phyloP scores from a whole-genome alignment of 2,329 filamentous ascomycete genomes.

The Aureobasidium sp. region DNA sequence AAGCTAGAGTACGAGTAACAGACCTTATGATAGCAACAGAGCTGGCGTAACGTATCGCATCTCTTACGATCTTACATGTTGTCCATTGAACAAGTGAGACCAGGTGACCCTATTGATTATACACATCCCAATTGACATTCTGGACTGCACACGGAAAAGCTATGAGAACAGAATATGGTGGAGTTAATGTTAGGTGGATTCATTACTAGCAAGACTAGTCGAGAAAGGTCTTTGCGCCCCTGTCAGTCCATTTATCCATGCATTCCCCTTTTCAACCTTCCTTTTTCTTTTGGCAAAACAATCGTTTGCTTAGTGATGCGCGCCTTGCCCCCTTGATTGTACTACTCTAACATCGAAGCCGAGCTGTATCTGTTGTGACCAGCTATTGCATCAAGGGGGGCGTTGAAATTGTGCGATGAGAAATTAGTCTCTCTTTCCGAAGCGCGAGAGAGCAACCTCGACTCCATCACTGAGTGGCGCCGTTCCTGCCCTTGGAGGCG shows the following conservation, averaged over 20 bases:
- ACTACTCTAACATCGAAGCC: neutral
- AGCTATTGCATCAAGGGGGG: neutral
- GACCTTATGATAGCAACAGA: no score
- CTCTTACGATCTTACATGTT: no score
- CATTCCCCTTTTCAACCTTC: neutral
- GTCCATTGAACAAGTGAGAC: no score
- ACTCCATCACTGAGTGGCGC: neutral
- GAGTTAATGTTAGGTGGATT: neutral
- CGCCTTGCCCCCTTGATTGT: neutral
- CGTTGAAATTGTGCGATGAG: neutral
- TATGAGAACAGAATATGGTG: neutral
- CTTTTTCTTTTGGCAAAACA: neutral
- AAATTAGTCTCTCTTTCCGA: neutral
- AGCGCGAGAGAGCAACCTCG: neutral
- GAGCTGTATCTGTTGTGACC: neutral
- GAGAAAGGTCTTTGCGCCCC: neutral
- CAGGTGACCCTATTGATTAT: neutral
- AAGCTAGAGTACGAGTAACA: neutral
- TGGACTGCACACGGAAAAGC: neutral
- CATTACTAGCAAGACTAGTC: neutral
- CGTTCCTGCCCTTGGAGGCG: neutral
- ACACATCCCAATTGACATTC: neutral
- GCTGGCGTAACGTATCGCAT: no score
- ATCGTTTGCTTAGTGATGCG: neutral
- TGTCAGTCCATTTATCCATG: neutral